Base-by-base conservation (phyloP, 2,329 filamentous ascomycete genomes). In the Amphichorda felina region DNA sequence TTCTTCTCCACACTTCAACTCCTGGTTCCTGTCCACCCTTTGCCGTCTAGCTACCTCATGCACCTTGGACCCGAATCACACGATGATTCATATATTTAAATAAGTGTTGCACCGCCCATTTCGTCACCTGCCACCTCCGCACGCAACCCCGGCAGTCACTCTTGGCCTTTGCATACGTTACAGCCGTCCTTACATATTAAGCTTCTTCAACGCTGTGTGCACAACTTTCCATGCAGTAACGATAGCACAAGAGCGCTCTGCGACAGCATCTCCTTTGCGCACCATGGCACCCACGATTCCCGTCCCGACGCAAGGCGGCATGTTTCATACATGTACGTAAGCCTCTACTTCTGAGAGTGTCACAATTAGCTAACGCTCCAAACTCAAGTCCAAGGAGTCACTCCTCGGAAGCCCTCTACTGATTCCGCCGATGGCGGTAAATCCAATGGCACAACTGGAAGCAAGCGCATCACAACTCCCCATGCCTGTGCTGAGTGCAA, bases 401-500 rank as follows among this genome's bases (percentile, higher is more conserved):
- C 66, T 35, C 65, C 66, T 30, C 55, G 66, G 39, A 71, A 70
- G 45, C 57, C 62, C 19, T 60, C 61, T 1, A 54, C 57, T 34
- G 63, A 68, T 36, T 60, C 47, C 28, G 40, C 44, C 28, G 46
- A 47, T 35, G 50, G 46, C 45, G 47, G 54, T 38, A 68, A 64
- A 41, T 44, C 61, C 18, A 60, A 53, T 37, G 56, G 55, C 25
- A 50, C 48, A 8, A 45, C 47, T 16, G 51, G 55, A 8, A 54
- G 59, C 33, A 68, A 70, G 53, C 62, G 69, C 43, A 68, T 70
- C 46, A 72, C 68, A 25, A 72, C 68, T 39, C 64, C 67, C 18
- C 68, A 81, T 49, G 81, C 81, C 26, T 86, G 81, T 53, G 77
- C 81, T 33, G 80, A 83, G 47, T 86, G 83, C 60, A 79, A 86